Base-by-base conservation (phyloP, 176 grass and related monocot species). In the Oropetium thomaeum region DNA sequence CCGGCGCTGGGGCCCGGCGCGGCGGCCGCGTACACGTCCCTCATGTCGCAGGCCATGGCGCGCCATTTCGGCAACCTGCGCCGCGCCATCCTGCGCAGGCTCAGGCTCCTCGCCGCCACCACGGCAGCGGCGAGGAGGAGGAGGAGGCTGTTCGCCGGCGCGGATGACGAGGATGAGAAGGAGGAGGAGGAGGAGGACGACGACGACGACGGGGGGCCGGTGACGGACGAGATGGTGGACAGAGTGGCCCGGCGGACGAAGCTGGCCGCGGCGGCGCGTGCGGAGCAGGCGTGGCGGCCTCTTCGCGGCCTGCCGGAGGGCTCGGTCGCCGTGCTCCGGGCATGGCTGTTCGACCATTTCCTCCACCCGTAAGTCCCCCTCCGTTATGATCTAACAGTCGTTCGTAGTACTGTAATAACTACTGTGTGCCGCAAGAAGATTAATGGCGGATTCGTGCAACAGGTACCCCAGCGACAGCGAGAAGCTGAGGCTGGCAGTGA, bases 261-360 rank as follows among this genome's bases (percentile, higher is more conserved):
- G 75, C 80, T 67, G 29, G 74, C 88, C 42, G 79, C 88, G n/a
- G 78, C 81, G 62, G 48, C 90, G 80, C 81, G 87, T 22, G 85
- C 69, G 39, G 87, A 88, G 64, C 87, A 90, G 79, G 89, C 69
- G 28, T 92, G 89, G 86, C 89, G 85, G 79, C 91, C 96, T 14
- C 22, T 98, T 20, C 79, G 91, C 45, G 96, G 91, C 49, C 73
- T 98, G 35, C 96, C 96, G 15, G 96, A 94, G 57, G 82, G 81
- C 71, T 90, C 96, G 1, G 89, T 94, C 2, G 81, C 79, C 45
- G 79, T 98, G 51, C 96, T 98, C 76, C 89, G 96, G 78, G 69
- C 87, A 20, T 98, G 96, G 91, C 86, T 98, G 23, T 94, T 98
- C 55, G 84, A 94, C 75, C 92, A 98, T 65, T 95, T 98, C 82